Conservation (phyloP, 495 filamentous ascomycete genomes). For the Bryoglossum gracile region DNA sequence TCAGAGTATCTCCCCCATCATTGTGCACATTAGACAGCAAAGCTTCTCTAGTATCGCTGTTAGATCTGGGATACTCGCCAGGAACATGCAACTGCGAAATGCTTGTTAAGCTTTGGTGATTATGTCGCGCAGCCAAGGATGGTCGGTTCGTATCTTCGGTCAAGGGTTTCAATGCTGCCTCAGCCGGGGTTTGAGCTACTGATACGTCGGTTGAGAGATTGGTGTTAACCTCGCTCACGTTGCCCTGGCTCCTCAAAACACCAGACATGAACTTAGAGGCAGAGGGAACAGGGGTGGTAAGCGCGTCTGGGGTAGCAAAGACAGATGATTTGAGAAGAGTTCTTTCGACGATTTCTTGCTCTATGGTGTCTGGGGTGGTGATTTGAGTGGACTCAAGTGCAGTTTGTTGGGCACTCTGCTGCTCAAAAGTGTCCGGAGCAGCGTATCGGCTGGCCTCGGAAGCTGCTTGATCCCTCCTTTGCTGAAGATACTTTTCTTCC, state of each 20-base stretch:
- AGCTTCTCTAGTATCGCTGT: neutral
- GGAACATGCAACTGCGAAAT: slow-evolving; percentile 44
- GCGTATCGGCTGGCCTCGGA: slow-evolving; percentile 7
- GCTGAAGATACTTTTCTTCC: neutral
- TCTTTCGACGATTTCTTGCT: too few species aligned
- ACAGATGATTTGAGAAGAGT: too few species aligned
- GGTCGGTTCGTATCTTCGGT: slow-evolving; percentile 3
- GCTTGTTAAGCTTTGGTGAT: slow-evolving; percentile 16
- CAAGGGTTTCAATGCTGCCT: neutral
- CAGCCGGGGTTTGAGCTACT: neutral
- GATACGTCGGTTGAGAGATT: neutral
- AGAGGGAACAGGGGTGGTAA: neutral
- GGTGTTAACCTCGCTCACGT: slow-evolving; percentile 3
- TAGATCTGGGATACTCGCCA: slow-evolving; percentile 45
- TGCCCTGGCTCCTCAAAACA: slow-evolving; percentile 12
- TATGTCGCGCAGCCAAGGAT: slow-evolving; percentile 12
- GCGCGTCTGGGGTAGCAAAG: neutral
- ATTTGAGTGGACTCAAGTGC: slow-evolving; percentile 12
- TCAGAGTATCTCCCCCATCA: too few species aligned
- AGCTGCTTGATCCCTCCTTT: slow-evolving; percentile 14
- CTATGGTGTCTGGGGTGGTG: slow-evolving; percentile 7
- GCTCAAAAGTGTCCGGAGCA: slow-evolving; percentile 14
- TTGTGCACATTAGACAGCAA: too few species aligned
- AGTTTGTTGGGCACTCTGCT: slow-evolving; percentile 5
- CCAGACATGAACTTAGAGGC: slow-evolving; percentile 16